These are phyloP conservation scores for Umbelopsis ramanniana DNA, from an alignment of 192 early-diverging fungal genomes.

Conservation along the genomic window DNA sequence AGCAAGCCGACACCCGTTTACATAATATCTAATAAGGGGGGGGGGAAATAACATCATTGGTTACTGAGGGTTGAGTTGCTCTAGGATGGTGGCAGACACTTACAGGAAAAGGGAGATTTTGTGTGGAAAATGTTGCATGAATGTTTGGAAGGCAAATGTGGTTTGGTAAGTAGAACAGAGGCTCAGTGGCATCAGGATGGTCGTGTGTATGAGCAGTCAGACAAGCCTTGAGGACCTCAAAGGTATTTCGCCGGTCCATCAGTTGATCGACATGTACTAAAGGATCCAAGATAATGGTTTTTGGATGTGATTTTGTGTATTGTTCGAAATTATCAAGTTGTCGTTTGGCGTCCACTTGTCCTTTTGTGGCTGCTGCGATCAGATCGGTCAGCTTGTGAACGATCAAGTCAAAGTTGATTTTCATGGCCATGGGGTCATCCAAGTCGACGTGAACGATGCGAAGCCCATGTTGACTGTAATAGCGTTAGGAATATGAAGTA, in stretches of 20 bases:
- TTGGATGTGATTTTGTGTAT: slow-evolving; percentile 31
- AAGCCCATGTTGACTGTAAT: slow-evolving; percentile 30
- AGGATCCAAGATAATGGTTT: slow-evolving; percentile 33
- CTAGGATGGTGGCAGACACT: not conserved
- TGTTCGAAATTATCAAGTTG: slow-evolving; percentile 33
- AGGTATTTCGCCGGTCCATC: slow-evolving; percentile 30
- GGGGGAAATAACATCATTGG: no score
- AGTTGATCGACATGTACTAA: slow-evolving; percentile 33
- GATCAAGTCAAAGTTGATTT: slow-evolving; percentile 36
- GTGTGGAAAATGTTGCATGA: slow-evolving; percentile 4
- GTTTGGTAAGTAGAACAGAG: slow-evolving; percentile 16
- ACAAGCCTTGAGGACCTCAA: slow-evolving; percentile 4
- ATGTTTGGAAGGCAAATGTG: slow-evolving; percentile 17
- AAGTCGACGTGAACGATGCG: slow-evolving; percentile 36
- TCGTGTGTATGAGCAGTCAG: not conserved
- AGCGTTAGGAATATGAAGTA: not conserved
- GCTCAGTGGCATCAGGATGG: not conserved
- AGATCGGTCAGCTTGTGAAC: slow-evolving; percentile 47
- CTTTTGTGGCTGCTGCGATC: slow-evolving; percentile 31
- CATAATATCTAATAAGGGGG: slow-evolving; percentile 30
- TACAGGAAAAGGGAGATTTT: slow-evolving; percentile 29
- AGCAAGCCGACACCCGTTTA: slow-evolving; percentile 40
- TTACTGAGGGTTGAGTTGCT: no score
- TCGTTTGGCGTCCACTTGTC: slow-evolving; percentile 9
- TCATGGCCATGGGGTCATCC: slow-evolving; percentile 23